A percentile compares a stretch with the other conserved stretches of the same genome.
phyloP scores from a whole-genome alignment of 2,329 filamentous ascomycete genomes.

The Nigrospora sphaerica region DNA sequence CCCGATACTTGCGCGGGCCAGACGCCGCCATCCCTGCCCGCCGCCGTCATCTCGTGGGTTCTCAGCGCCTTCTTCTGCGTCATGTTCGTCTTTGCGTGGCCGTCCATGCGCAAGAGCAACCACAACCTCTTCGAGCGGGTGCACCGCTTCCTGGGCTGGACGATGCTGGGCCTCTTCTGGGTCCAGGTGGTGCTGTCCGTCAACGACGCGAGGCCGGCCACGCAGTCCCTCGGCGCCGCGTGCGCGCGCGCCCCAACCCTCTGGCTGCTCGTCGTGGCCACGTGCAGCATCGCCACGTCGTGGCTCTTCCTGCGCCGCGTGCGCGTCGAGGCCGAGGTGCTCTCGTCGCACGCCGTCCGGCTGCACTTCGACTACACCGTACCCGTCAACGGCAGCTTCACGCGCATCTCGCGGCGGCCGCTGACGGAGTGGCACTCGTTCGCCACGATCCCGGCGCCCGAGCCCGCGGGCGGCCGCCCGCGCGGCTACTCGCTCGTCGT shows the following conservation, averaged over 20 bases:
- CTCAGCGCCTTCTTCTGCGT: slow-evolving; percentile 47
- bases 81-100: slow-evolving; percentile 57
- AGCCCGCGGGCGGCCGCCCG: slow-evolving; percentile 22
- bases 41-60: slow-evolving; percentile 45
- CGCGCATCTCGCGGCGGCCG: slow-evolving; percentile 55
- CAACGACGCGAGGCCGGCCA: slow-evolving; percentile 26
- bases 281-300: slow-evolving; percentile 59
- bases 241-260: slow-evolving; percentile 38
- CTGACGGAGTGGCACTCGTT: slow-evolving; percentile 71
- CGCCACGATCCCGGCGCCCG: slow-evolving; percentile 59
- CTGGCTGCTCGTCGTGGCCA: slow-evolving; percentile 62
- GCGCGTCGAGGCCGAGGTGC: slow-evolving; percentile 54
- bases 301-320: slow-evolving; percentile 68
- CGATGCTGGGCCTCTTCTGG: slow-evolving; percentile 58
- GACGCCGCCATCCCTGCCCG: slow-evolving; percentile 28
- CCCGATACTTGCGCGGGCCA: slow-evolving; percentile 4
- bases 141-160: slow-evolving; percentile 71
- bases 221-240: slow-evolving; percentile 24
- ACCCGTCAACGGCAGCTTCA: slow-evolving; percentile 47
- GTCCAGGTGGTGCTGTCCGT: slow-evolving; percentile 49
- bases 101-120: slow-evolving; percentile 49
- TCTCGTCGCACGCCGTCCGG: slow-evolving; percentile 66
- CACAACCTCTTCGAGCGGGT: slow-evolving; percentile 65
- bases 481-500: slow-evolving; percentile 62
- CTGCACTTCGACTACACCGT: slow-evolving; percentile 62